Base-by-base conservation (phyloP, 2,329 filamentous ascomycete species). In the Colletotrichum sp. region DNA sequence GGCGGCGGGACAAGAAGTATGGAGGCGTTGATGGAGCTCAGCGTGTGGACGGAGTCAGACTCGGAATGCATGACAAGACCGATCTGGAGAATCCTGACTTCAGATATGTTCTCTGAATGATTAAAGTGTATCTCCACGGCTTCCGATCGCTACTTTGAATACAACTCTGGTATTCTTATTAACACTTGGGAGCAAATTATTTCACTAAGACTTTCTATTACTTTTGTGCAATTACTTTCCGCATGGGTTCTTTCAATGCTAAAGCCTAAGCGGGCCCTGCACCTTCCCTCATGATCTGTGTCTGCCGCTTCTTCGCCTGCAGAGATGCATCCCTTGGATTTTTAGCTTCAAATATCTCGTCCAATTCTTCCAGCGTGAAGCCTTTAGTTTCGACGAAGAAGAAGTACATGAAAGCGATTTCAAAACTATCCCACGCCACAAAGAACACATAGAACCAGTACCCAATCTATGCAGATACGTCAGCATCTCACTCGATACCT, bases 291-390 rank as follows among this genome's bases (percentile, higher is more conserved):
- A 82, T 34, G 32, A 80, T 80, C 5, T 78, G 81, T 52, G 84
- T 83, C 4, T 84, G 82, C 15, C 84, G 84, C 36, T 86, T 84
- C 9, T 82, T 79, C 5, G 84, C 83, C 65, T 86, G 81, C 80
- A 44, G 82, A 78, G 25, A 85, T 22, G 69, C 84, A 80, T 70
- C 84, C 80, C n/a, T 84, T 77, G 8, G 83, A 8, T 81, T 82
- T 39, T 82, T 81, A 15, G 83, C 84, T 77, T 85, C 83, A 81
- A 91, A 90, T 78, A 91, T 88, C 80, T 88, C 87, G 66, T 89
- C 89, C 63, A 91, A 84, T 79, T 91, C 89, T 79, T 91, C 89
- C 6, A 91, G 87, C 19, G 89, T 90, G 8, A 88, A 86, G 13
- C 89, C 89, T 70, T 86, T 86, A 15, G 89, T 91, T 80, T 92